Evolutionary conservation across 352 stramenopile genomes (phyloP), one percentile per base, ranked within the genome.

Genomic region (Phytophthora uliginosa): DNA sequence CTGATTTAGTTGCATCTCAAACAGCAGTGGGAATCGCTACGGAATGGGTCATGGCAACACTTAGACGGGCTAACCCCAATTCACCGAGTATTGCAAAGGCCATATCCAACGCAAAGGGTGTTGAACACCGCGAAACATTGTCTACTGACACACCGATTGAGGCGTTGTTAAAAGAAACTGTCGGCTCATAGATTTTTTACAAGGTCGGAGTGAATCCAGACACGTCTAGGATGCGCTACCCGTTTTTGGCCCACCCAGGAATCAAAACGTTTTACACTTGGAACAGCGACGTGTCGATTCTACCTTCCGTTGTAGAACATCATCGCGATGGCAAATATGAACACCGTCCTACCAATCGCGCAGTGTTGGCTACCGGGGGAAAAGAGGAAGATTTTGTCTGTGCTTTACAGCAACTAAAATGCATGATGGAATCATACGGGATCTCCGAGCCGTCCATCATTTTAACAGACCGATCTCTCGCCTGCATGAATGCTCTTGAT

Each of bases 291-390:
- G 51, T 67, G 38, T 12, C 60, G 20, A 22, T 67, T 18, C 38
- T 69, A 69, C 22, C 38, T 69, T 20, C 62, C 62, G 2, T 26
- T 62, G 6, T n/a, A 62, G 8, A 69, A 69, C 28, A n/a, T 62
- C 4, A 69, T 69, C 8, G 15, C 52, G 1, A 20, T 69, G n/a
- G 62, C 40, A 5, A 45, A 45, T 20, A 56, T 62, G 52, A 38
- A 69, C n/a, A 69, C 62, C 6, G 38, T 69, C 13, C 40, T 62
- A 12, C 62, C 52, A n/a, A 15, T 69, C 13, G 36, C 13, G 6
- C 34, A 45, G 38, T 45, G 38, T n/a, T 45, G 15, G 13, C 38
- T 45, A n/a, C 38, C 38, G 7, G 36, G 36, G 5, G 36, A n/a
- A 6, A 45, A n/a, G 38, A n/a, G 38, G 38, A n/a, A n/a, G 38